These are phyloP conservation scores for Inga oerstediana DNA, from an alignment of 306 rosid species.

Conservation along the genomic window DNA sequence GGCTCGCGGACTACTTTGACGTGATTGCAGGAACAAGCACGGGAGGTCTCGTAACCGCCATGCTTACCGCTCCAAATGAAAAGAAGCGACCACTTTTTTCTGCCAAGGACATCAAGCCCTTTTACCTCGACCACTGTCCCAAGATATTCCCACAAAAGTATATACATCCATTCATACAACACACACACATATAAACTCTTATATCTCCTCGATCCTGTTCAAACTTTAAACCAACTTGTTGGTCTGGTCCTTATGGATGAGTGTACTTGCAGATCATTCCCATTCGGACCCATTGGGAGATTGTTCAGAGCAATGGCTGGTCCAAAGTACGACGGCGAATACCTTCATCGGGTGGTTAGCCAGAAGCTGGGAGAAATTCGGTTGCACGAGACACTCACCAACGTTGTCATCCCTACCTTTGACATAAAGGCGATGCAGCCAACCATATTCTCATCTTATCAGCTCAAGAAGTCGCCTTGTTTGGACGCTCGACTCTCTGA, in stretches of 20 bases:
- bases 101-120: constrained; percentile 63
- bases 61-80: constrained; percentile 62
- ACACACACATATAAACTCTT: too few species aligned
- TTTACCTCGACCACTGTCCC: constrained; percentile 55
- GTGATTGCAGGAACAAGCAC: constrained; percentile 78
- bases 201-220: not conserved
- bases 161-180: too few species aligned
- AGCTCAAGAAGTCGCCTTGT: constrained; percentile 31
- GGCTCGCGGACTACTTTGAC: constrained; percentile 76
- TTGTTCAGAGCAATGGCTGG: constrained; percentile 50
- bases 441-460: constrained; percentile 57
- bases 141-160: constrained; percentile 58
- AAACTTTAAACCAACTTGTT: not conserved
- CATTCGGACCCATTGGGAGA: constrained; percentile 20
- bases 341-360: constrained; percentile 53
- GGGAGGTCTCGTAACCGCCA: constrained; percentile 70
- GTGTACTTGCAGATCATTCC: constrained; percentile 11
- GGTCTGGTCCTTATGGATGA: not conserved
- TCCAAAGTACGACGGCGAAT: constrained; percentile 75
- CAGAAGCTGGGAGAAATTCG: constrained; percentile 61
- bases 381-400: constrained; percentile 64
- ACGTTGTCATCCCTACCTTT: constrained; percentile 64
- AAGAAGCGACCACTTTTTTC: constrained; percentile 60
- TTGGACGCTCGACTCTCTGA: constrained; percentile 46
- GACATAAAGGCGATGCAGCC: constrained; percentile 68